Percentiles rank a stretch among this genome's conserved stretches.
phyloP scores from a whole-genome alignment of 108 stramenopile species.

The Hondaea fermentalgiana region DNA sequence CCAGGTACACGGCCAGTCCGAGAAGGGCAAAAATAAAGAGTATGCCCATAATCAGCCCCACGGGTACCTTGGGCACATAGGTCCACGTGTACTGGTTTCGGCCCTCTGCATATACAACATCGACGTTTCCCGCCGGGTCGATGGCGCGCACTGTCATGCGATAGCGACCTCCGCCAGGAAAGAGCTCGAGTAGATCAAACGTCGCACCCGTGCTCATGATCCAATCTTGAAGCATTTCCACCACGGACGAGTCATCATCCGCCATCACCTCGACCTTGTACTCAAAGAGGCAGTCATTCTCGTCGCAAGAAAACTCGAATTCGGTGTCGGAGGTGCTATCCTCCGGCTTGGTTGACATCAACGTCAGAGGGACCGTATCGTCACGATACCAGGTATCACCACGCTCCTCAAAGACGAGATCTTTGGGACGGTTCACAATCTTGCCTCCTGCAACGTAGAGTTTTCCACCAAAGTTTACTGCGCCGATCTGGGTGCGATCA shows the following conservation, averaged over 20 bases:
- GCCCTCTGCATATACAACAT: slow-evolving; percentile 36
- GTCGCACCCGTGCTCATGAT: slow-evolving; percentile 34
- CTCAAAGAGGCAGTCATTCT: slow-evolving; percentile 56
- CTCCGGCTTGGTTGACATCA: slow-evolving; percentile 42
- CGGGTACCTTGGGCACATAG: slow-evolving; percentile 60
- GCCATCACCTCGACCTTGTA: slow-evolving; percentile 55
- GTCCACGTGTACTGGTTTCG: slow-evolving; percentile 65
- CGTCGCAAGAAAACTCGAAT: slow-evolving; percentile 47
- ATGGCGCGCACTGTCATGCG: slow-evolving; percentile 59
- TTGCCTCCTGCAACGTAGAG: slow-evolving; percentile 40
- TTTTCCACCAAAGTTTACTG: slow-evolving; percentile 38
- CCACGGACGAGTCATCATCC: slow-evolving; percentile 37
- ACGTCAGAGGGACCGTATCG: slow-evolving; percentile 54
- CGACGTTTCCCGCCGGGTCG: slow-evolving; percentile 66
- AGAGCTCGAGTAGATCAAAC: slow-evolving; percentile 53
- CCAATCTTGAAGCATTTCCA: slow-evolving; percentile 46
- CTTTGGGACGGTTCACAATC: neutral
- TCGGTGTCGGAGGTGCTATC: slow-evolving; percentile 35
- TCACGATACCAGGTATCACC: slow-evolving; percentile 66
- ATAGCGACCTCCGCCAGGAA: slow-evolving; percentile 67
- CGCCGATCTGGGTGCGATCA: slow-evolving; percentile 38
- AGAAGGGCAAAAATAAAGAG: slow-evolving; percentile 16
- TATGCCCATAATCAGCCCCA: slow-evolving; percentile 31
- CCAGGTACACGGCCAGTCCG: slow-evolving; percentile 37
- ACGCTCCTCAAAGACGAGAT: neutral